A percentile compares a stretch with the other conserved stretches of the same genome.
These are phyloP conservation scores for Septoria petroselini DNA, from an alignment of 2,329 filamentous ascomycete genomes.

Conservation along the genomic window DNA sequence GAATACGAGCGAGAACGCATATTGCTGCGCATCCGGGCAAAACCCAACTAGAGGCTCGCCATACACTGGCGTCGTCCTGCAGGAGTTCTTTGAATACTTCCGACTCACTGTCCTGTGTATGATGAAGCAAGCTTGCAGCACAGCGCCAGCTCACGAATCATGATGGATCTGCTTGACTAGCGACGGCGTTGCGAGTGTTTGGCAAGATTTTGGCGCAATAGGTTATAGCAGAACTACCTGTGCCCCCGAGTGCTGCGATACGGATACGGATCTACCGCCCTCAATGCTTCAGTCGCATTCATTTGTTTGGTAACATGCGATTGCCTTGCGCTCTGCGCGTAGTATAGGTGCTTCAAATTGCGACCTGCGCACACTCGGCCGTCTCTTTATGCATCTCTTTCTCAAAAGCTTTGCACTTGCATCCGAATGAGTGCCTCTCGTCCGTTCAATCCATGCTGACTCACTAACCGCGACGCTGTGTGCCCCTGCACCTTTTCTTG, in stretches of 20 bases:
- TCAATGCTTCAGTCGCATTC: not conserved
- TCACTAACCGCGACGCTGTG: not conserved
- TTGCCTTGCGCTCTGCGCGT: not conserved
- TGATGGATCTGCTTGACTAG: no score
- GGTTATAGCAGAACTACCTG: not conserved
- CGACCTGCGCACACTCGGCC: conserved; percentile 8
- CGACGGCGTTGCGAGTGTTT: no score
- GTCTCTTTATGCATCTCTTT: not conserved
- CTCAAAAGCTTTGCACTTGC: conserved; percentile 6
- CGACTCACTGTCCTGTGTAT: no score
- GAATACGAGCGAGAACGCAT: not conserved
- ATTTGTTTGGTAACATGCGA: not conserved
- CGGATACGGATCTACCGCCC: not conserved
- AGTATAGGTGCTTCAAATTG: not conserved
- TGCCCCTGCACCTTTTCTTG: not conserved
- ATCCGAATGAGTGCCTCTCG: not conserved
- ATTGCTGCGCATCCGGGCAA: no score
- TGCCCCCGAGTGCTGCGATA: not conserved
- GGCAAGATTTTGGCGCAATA: no score
- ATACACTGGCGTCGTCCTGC: no score
- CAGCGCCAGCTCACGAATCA: no score
- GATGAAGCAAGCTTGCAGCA: no score
- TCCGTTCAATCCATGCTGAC: not conserved
- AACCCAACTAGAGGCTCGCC: no score
- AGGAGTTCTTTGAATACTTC: no score